Evolutionary conservation across 2,329 filamentous ascomycete species (phyloP).

Genomic region (Beauveria rudraprayagi): DNA sequence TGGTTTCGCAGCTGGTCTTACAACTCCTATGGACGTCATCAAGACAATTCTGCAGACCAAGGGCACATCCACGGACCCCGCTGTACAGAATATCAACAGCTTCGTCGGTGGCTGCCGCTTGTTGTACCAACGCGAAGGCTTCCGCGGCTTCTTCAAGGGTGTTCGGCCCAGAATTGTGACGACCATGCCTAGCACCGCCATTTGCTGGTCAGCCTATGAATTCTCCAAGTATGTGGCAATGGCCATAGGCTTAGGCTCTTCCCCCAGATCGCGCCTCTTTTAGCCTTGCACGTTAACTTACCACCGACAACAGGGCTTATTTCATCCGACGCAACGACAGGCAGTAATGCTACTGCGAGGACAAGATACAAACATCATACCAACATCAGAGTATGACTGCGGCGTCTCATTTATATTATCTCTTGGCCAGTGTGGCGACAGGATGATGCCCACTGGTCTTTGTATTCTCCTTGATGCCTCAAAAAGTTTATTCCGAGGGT

Average conservation of each 20-base stretch:
- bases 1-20: conserved; percentile 86
- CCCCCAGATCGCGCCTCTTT: background rate
- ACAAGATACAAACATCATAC: background rate
- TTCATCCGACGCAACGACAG: conserved; percentile 48
- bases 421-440: background rate
- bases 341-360: conserved; percentile 19
- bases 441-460: background rate
- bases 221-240: conserved; percentile 52
- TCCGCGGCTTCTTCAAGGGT: conserved; percentile 85
- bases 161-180: conserved; percentile 86
- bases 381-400: background rate
- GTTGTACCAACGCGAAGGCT: conserved; percentile 75
- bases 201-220: conserved; percentile 84
- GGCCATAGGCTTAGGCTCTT: background rate
- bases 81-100: conserved; percentile 78
- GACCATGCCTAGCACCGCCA: conserved; percentile 98
- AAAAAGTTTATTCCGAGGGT: conserved; percentile 1
- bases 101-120: conserved; percentile 72
- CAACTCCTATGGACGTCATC: conserved; percentile 94
- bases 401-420: background rate
- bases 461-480: conserved; percentile 1
- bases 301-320: conserved; percentile 40
- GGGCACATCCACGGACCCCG: conserved; percentile 70
- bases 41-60: conserved; percentile 96
- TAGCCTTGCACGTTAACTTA: background rate